Percentiles rank a stretch among this genome's conserved stretches.
phyloP scores from a whole-genome alignment of 148 eudicot species.

The Agrostemma githago region DNA sequence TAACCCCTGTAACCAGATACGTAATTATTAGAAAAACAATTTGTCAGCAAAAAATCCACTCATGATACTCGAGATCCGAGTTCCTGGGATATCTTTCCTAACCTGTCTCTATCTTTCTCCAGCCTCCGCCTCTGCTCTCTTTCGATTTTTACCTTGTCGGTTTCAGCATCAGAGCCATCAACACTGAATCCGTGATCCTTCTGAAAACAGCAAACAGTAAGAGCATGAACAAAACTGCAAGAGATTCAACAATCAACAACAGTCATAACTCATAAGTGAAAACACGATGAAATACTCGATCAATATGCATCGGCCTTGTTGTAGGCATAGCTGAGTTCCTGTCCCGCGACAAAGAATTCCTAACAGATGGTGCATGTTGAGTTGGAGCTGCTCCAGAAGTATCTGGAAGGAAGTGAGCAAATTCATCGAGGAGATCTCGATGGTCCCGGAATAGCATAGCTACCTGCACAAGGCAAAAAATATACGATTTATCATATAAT shows the following conservation, averaged over 20 bases:
- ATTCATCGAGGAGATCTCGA: constrained; percentile 81
- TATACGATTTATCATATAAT: neutral
- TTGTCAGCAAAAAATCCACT: constrained; percentile 33
- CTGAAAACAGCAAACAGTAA: constrained; percentile 13
- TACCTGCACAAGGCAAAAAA: constrained; percentile 39
- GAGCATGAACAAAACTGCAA: constrained; percentile 1
- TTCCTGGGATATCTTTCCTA: constrained; percentile 35
- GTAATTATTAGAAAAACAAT: constrained; percentile 46
- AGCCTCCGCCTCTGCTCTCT: constrained; percentile 65
- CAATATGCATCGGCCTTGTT: constrained; percentile 42
- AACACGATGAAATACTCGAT: constrained; percentile 41
- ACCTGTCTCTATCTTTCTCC: constrained; percentile 58
- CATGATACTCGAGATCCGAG: constrained; percentile 40
- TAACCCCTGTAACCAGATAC: constrained; percentile 54
- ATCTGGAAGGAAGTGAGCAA: constrained; percentile 85
- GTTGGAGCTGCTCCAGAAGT: constrained; percentile 52
- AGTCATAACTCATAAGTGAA: neutral
- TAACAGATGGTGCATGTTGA: constrained; percentile 45
- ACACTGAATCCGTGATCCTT: constrained; percentile 59
- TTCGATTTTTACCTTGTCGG: constrained; percentile 66
- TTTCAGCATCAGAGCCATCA: constrained; percentile 69
- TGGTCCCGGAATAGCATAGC: constrained; percentile 69
- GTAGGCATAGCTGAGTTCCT: constrained; percentile 54
- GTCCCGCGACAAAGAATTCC: constrained; percentile 47
- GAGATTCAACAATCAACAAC: neutral